Evolutionary conservation across 1,284 basidiomycete genomes (phyloP), one percentile per base, ranked within the genome.

Genomic region (Marasmius tenuissimus): DNA sequence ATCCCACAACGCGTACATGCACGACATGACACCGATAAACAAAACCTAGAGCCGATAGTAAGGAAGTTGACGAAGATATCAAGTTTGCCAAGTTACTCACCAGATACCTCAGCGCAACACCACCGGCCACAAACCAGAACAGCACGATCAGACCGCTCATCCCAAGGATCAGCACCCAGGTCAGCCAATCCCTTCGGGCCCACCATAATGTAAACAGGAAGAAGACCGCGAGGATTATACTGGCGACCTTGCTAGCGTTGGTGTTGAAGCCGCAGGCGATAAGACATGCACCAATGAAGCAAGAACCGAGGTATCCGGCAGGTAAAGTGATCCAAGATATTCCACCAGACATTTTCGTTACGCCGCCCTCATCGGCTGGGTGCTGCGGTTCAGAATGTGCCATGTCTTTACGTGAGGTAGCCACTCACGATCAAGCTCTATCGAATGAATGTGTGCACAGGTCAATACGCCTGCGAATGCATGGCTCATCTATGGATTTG

Each of bases 11-110:
- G 85, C 86, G 70, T 97, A 96, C 75, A 97, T 81, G 73, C 92
- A 92, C 8, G 88, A 93, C 94, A 96, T 96, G 66, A 96, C 93
- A n/a, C 96, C 96, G 59, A 97, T 87, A 75, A 98, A 98, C 10
- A 98, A 78, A 22, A 98, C 84, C 85, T 96, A 70, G n/a, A 20
- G 45, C 7, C 75, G 4, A 6, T 16, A 73, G 58, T 39, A 67
- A 40, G 18, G 60, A 57, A 35, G 62, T 60, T 64, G 61, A n/a
- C n/a, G 57, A 40, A 51, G 12, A 11, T 27, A 18, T 18, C 7
- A 14, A 14, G 18, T 10, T 22, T 53, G 22, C 16, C 35, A 42
- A 47, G 40, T 16, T 14, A 76, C 84, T 66, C 62, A 91, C 91
- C 33, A 94, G 79, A 68, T 86, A 93, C 63, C 91, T 77, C 57